Percentiles rank a stretch among this genome's conserved stretches.
Evolutionary conservation across 345 rosid species (phyloP).

Genomic region (Pistacia atlantica): DNA sequence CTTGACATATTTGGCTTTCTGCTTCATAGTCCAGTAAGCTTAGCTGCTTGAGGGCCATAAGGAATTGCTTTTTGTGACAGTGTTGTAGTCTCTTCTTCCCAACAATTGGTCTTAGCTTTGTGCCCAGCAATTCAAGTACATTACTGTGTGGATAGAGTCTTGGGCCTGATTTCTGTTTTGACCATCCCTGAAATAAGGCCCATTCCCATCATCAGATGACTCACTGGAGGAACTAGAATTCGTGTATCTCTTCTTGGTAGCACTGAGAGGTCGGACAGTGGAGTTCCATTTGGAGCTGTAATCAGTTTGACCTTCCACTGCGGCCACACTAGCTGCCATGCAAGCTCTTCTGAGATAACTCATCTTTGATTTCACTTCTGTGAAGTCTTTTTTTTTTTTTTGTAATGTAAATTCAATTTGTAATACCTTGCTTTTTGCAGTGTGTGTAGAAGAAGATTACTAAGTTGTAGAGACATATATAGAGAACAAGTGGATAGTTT

Average conservation of each 20-base stretch:
- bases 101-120: constrained; percentile 16
- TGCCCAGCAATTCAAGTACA: constrained; percentile 52
- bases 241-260: background rate
- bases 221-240: background rate
- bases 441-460: background rate
- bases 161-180: constrained; percentile 24
- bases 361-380: constrained; percentile 12
- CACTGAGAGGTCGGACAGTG: background rate
- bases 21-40: too few relatives aligned
- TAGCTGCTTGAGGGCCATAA: too few relatives aligned
- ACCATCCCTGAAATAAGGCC: background rate
- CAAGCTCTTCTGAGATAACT: constrained; percentile 25
- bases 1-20: background rate
- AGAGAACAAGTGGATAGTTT: constrained; percentile 1
- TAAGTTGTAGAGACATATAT: background rate
- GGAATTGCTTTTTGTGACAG: background rate
- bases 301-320: constrained; percentile 19
- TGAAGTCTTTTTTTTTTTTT: background rate
- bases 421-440: background rate
- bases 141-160: constrained; percentile 39
- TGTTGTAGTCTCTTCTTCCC: background rate
- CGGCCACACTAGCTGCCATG: constrained; percentile 28
- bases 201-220: background rate
- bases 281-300: constrained; percentile 22
- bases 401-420: background rate